Evolutionary conservation across 2,329 filamentous ascomycete genomes (phyloP).

Genomic region (Aureobasidium sp.): DNA sequence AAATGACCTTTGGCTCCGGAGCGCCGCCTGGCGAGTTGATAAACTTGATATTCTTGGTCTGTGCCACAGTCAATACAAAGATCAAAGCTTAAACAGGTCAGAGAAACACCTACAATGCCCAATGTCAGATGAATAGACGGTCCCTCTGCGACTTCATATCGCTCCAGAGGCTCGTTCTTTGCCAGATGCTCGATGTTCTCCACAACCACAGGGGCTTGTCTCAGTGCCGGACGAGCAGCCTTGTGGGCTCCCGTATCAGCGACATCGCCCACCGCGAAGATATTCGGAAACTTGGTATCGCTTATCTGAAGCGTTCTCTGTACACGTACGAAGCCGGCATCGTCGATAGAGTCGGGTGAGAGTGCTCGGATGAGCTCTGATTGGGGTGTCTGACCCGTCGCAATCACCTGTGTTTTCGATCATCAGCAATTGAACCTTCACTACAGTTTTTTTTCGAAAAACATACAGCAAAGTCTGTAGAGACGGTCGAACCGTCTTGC

Average conservation of each 20-base stretch:
- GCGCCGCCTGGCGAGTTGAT: slow-evolving; percentile 12
- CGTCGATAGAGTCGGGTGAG: slow-evolving; percentile 28
- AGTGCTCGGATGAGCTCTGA: slow-evolving; percentile 43
- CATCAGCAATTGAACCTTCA: neutral
- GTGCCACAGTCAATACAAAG: neutral
- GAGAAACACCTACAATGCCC: slow-evolving; percentile 4
- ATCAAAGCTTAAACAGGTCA: neutral
- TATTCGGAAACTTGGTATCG: slow-evolving; percentile 41
- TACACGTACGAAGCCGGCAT: slow-evolving; percentile 35
- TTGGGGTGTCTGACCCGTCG: slow-evolving; percentile 54
- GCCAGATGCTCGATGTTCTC: slow-evolving; percentile 49
- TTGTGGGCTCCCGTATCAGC: slow-evolving; percentile 49
- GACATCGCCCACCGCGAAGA: slow-evolving; percentile 61
- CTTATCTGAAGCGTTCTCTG: slow-evolving; percentile 51
- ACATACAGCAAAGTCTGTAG: slow-evolving; percentile 46
- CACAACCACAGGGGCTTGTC: slow-evolving; percentile 48
- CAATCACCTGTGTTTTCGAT: slow-evolving; percentile 44
- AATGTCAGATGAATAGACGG: slow-evolving; percentile 14
- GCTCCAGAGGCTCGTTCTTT: slow-evolving; percentile 19
- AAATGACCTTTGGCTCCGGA: slow-evolving; percentile 12
- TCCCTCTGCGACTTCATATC: slow-evolving; percentile 4
- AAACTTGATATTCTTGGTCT: slow-evolving; percentile 16
- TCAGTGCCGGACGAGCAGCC: slow-evolving; percentile 45
- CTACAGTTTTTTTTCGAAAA: too few relatives aligned
- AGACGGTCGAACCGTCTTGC: slow-evolving; percentile 38